phyloP scores from a whole-genome alignment of 2,329 filamentous ascomycete genomes.

The Pseudogymnoascus verrucosus region DNA sequence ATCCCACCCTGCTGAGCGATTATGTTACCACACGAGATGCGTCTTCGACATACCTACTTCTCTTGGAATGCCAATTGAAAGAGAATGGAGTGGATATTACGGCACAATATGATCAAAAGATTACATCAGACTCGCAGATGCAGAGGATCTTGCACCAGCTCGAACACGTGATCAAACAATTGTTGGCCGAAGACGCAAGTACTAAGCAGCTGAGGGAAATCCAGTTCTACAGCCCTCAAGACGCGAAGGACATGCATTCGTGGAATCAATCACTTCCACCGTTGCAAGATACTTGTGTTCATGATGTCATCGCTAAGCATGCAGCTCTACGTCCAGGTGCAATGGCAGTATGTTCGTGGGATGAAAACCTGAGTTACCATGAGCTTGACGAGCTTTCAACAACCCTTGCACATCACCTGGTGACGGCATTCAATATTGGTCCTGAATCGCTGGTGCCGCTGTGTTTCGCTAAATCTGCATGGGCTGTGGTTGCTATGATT shows the following conservation, averaged over 20 bases:
- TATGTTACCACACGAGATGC: not conserved
- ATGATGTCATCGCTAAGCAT: conserved; percentile 12
- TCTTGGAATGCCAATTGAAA: not conserved
- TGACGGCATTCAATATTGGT: not conserved
- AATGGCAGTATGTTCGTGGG: conserved; percentile 17
- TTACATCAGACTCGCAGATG: not conserved
- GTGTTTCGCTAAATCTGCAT: conserved; percentile 26
- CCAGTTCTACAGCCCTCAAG: conserved; percentile 1
- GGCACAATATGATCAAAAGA: not conserved
- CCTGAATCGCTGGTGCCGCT: conserved; percentile 19
- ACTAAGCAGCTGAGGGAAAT: not conserved
- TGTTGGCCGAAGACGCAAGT: not conserved
- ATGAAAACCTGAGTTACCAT: conserved; percentile 18
- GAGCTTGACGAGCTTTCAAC: conserved; percentile 19
- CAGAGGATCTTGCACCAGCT: conserved; percentile 8
- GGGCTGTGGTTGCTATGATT: conserved; percentile 24
- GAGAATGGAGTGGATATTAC: not conserved
- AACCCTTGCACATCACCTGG: conserved; percentile 15
- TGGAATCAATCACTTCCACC: not conserved
- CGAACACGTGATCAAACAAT: conserved; percentile 8
- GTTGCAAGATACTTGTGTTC: conserved; percentile 10
- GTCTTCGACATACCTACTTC: conserved; percentile 4
- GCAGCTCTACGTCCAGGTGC: not conserved
- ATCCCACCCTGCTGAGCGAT: not conserved
- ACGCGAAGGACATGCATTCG: not conserved